Conservation (phyloP, 1,139 yeast genomes). For the Debaryomycetaceae sp. region DNA sequence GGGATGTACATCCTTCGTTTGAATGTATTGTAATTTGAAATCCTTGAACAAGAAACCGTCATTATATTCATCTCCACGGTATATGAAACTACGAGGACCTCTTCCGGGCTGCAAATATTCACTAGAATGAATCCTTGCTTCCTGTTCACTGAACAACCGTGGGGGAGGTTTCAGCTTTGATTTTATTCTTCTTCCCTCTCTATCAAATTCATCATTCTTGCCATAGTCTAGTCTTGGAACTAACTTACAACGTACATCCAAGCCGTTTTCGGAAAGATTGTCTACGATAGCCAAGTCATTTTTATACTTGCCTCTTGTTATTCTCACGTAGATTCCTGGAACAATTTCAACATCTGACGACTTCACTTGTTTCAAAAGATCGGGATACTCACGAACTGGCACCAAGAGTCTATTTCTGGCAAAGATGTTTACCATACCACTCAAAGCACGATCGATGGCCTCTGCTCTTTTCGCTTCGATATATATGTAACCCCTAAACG, state of each 20-base stretch:
- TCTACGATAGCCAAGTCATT: constrained; percentile 93
- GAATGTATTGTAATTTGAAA: constrained; percentile 76
- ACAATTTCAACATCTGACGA: constrained; percentile 82
- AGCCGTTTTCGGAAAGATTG: constrained; percentile 88
- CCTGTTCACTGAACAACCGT: constrained; percentile 76
- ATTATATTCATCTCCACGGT: constrained; percentile 82
- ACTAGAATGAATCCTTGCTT: constrained; percentile 51
- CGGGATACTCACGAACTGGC: constrained; percentile 95
- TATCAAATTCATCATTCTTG: constrained; percentile 55
- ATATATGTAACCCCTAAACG: constrained; percentile 86
- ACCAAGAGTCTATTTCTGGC: constrained; percentile 72
- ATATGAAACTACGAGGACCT: constrained; percentile 70
- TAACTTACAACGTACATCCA: constrained; percentile 86
- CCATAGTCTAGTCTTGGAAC: constrained; percentile 95
- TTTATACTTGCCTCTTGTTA: constrained; percentile 86
- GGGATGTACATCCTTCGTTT: constrained; percentile 83
- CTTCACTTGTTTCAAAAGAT: constrained; percentile 84
- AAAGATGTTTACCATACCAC: constrained; percentile 85
- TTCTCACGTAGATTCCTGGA: constrained; percentile 90
- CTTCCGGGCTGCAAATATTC: constrained; percentile 67
- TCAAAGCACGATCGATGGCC: constrained; percentile 83
- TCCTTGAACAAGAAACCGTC: constrained; percentile 88
- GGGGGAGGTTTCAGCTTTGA: constrained; percentile 76
- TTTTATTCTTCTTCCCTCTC: constrained; percentile 50
- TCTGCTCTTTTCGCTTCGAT: constrained; percentile 92